Base-by-base conservation (phyloP, 129 eudicot genomes). In the Flaveria brownii region DNA sequence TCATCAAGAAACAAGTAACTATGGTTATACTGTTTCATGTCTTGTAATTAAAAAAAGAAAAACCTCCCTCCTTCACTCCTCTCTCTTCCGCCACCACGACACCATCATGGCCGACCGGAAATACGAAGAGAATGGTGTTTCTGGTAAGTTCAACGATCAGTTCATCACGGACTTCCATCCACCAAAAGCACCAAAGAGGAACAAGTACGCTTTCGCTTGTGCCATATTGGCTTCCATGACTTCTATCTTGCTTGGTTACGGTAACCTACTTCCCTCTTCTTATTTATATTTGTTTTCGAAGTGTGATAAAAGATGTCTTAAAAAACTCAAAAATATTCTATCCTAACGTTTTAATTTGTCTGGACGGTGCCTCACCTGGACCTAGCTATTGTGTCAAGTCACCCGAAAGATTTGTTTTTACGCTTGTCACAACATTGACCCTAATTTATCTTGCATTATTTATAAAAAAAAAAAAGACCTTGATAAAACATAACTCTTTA, bases 171-270 rank as follows among this genome's bases (percentile, higher is more conserved):
- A 75, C 72, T 85, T 85, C 36, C 84, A 85, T 77, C 85, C 86
- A 42, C 83, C 86, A 18, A 72, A 63, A 63, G 70, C 79, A 23
- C 88, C 88, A 16, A 88, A 85, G 73, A 78, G 83, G 55, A 88
- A 88, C 82, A 88, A 81, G 78, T 88, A 88, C 16, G 92, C 92
- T 49, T 76, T 88, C 28, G 89, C 86, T 55, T 83, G 86, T 76
- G 78, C 92, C 55, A 52, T 85, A 69, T 69, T 88, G 55, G 92
- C 92, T 81, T 88, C 92, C 75, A 83, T 88, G 92, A 85, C 92
- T 69, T 88, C 92, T 49, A 50, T 88, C 81, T 67, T 88, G 75
- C 92, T 88, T 43, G 89, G 92, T 68, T 88, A 88, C 7, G 92
- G 92, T 88, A 88, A 50, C 15, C 2, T 1, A 0, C 46, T 9